Evolutionary conservation across 192 early-diverging fungal genomes (phyloP).

Genomic region (Geranomyces variabilis): DNA sequence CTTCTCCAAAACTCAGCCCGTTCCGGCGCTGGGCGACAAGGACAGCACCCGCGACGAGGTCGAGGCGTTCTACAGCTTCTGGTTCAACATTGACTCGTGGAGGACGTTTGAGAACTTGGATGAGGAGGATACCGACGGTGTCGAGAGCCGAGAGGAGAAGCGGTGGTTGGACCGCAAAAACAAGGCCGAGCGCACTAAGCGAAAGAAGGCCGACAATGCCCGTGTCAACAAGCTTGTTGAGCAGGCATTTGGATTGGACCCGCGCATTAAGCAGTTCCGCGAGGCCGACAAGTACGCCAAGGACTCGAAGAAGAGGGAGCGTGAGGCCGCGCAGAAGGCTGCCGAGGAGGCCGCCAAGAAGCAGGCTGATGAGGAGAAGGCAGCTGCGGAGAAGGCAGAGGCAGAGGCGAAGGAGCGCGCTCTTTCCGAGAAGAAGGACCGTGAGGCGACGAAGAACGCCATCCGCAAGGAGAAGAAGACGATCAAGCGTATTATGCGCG

Average conservation of each 20-base stretch:
- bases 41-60: conserved; percentile 66
- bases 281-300: conserved; percentile 88
- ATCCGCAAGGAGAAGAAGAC: conserved; percentile 92
- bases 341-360: conserved; percentile 51
- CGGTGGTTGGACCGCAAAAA: conserved; percentile 95
- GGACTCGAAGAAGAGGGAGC: conserved; percentile 88
- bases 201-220: conserved; percentile 97
- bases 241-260: conserved; percentile 80
- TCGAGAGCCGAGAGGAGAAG: conserved; percentile 95
- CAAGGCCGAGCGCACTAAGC: conserved; percentile 83
- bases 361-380: conserved; percentile 63
- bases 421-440: conserved; percentile 66
- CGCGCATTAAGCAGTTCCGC: conserved; percentile 87
- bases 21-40: conserved; percentile 78
- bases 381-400: conserved; percentile 61
- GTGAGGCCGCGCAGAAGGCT: conserved; percentile 67
- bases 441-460: conserved; percentile 84
- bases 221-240: conserved; percentile 86
- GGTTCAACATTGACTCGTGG: conserved; percentile 92
- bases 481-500: conserved; percentile 68
- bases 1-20: conserved; percentile 90
- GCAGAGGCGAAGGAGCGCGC: conserved; percentile 64
- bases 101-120: conserved; percentile 97
- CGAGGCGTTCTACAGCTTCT: conserved; percentile 76
- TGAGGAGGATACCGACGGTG: conserved; percentile 91